phyloP scores from a whole-genome alignment of 306 rosid genomes.

The Cicer bijugum region DNA sequence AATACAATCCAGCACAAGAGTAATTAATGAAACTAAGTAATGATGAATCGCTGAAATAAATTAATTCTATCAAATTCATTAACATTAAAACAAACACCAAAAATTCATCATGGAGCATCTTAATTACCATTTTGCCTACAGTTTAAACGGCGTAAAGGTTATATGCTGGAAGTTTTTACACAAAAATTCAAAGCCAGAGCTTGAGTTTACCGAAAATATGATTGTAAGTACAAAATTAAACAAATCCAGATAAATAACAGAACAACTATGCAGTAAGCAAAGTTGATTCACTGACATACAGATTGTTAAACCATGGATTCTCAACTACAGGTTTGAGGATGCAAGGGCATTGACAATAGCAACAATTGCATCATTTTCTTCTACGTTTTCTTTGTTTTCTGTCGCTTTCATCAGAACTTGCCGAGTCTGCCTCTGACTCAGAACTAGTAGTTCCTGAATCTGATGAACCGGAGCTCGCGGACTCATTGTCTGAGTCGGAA shows the following conservation, averaged over 20 bases:
- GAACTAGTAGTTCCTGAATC: constrained; percentile 60
- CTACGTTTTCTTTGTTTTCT: constrained; percentile 60
- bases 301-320: constrained; percentile 31
- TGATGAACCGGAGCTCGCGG: constrained; percentile 60
- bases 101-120: constrained; percentile 2
- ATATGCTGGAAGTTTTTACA: not conserved
- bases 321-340: constrained; percentile 12
- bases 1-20: not conserved
- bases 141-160: not conserved
- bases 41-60: not conserved
- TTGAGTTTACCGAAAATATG: not conserved
- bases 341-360: constrained; percentile 10
- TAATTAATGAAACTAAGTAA: not conserved
- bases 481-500: constrained; percentile 64
- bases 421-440: constrained; percentile 55
- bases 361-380: constrained; percentile 49
- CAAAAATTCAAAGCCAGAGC: constrained; percentile 24
- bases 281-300: constrained; percentile 29
- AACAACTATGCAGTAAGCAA: constrained; percentile 13
- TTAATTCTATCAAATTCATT: not conserved
- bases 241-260: constrained; percentile 21
- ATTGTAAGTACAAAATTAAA: constrained; percentile 22
- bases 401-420: constrained; percentile 64
- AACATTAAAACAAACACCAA: not conserved
- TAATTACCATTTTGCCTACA: not conserved